Evolutionary conservation across 805 yeast species (phyloP), one percentile per base, ranked within the genome.

Genomic region (Ogataea populi-albae): DNA sequence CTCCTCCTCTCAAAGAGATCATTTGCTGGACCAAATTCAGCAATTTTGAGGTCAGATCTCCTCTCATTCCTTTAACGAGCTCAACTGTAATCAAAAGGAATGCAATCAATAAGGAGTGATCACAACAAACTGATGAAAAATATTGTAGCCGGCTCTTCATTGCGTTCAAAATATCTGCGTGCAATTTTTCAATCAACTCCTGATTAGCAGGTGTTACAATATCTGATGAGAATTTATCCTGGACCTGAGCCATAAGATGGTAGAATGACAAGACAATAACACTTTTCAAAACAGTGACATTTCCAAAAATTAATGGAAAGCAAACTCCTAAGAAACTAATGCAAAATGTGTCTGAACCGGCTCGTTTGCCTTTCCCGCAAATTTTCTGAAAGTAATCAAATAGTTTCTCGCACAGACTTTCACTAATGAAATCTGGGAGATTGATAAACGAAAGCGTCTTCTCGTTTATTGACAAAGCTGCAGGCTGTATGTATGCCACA

Each of bases 1-100:
- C 32, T 9, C 54, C 54, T 7, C 54, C 54, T 28, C 48, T 34
- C 12, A 49, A 26, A 6, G 42, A 34, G 18, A 49, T 37, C 50
- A 45, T 43, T 9, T 29, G 34, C 32, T 49, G 50, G 7, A 26
- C 34, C 17, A 49, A 22, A 4, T 25, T 45, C 30, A 40, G 18
- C 12, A 47, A 17, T 16, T 31, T 43, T 6, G 16, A 23, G 25
- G 26, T 42, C n/a, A 49, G 6, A 6, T 19, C 22, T 5, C 34
- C 37, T 12, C 37, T 28, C 6, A 23, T 27, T 4, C 51, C 50
- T 9, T 36, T 40, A 14, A 37, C 7, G 3, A 30, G 29, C 29
- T 49, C 52, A 7, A 49, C 40, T 0, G 30, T 27, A 18, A 49
- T 30, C 12, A 49, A 26, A 11, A 47, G 26, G 14, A 24, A 36